These are phyloP conservation scores for Epichloe baconii DNA, from an alignment of 2,329 filamentous ascomycete species.

Conservation along the genomic window DNA sequence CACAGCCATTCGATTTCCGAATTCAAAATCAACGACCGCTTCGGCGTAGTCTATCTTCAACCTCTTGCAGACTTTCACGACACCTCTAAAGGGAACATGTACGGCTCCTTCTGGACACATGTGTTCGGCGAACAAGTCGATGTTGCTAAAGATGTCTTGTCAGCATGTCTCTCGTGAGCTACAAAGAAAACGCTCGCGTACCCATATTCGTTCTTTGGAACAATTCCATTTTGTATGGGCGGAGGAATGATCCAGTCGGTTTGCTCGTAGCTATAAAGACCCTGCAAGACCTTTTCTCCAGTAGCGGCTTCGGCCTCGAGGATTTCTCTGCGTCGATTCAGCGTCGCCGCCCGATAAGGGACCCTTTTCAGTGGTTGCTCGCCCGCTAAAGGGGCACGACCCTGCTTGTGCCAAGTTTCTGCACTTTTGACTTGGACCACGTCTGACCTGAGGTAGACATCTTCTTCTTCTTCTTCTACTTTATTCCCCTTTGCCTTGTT, in stretches of 20 bases:
- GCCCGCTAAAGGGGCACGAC: conserved; percentile 58
- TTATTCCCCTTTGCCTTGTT: conserved; percentile 63
- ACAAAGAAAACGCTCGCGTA: conserved; percentile 10
- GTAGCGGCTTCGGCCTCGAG: conserved; percentile 70
- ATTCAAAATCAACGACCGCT: conserved; percentile 92
- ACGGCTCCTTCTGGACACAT: conserved; percentile 81
- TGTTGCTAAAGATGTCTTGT: conserved; percentile 44
- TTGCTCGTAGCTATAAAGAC: conserved; percentile 70
- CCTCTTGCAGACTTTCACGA: conserved; percentile 68
- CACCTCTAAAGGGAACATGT: conserved; percentile 69
- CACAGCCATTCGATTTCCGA: conserved; percentile 86
- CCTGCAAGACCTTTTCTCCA: conserved; percentile 75
- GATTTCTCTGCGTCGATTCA: conserved; percentile 76
- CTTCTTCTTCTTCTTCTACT: conserved; percentile 61
- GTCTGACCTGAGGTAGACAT: conserved; percentile 68
- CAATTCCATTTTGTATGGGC: conserved; percentile 70
- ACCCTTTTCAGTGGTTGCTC: conserved; percentile 73
- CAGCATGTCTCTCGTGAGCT: neutral
- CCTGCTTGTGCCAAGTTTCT: conserved; percentile 97
- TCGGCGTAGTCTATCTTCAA: conserved; percentile 83
- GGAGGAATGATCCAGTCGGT: conserved; percentile 93
- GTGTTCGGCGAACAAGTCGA: conserved; percentile 84
- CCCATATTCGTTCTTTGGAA: conserved; percentile 89
- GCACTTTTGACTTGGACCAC: conserved; percentile 77
- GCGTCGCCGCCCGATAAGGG: conserved; percentile 80